Conservation (phyloP, 163 green algal species). For the Chloromonas sp. region DNA sequence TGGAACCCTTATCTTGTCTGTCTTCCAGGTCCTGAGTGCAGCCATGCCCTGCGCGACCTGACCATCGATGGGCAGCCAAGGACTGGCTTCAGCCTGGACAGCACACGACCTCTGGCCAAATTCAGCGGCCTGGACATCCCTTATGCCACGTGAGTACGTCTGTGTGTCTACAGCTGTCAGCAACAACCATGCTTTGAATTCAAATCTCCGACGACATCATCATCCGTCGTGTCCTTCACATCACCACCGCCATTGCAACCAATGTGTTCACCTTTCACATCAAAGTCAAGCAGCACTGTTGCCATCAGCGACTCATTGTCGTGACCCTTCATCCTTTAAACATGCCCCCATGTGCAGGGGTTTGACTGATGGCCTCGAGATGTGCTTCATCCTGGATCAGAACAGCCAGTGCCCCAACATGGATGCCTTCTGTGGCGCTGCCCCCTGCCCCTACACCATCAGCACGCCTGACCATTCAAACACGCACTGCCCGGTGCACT, state of each 20-base stretch:
- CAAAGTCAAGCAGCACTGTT: not conserved
- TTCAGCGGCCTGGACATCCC: not conserved
- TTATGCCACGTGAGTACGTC: not conserved
- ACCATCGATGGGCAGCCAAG: not conserved
- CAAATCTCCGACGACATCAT: not conserved
- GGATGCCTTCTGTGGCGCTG: not conserved
- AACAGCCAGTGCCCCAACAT: not conserved
- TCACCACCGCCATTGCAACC: not conserved
- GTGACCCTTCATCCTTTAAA: not conserved
- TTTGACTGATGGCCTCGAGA: not conserved
- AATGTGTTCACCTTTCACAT: not conserved
- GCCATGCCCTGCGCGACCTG: not conserved
- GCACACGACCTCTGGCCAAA: not conserved
- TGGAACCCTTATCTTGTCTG: too few relatives aligned
- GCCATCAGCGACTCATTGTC: not conserved
- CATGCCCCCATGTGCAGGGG: not conserved
- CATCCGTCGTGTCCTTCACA: not conserved
- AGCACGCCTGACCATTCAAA: not conserved
- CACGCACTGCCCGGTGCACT: not conserved
- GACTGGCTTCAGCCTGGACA: not conserved
- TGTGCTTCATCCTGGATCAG: not conserved
- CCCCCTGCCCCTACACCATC: not conserved
- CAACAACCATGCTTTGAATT: not conserved
- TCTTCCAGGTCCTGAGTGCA: not conserved
- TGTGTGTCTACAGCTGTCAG: not conserved